Base-by-base conservation (phyloP, 371 early-diverging fungal genomes). In the Cokeromyces recurvatus region DNA sequence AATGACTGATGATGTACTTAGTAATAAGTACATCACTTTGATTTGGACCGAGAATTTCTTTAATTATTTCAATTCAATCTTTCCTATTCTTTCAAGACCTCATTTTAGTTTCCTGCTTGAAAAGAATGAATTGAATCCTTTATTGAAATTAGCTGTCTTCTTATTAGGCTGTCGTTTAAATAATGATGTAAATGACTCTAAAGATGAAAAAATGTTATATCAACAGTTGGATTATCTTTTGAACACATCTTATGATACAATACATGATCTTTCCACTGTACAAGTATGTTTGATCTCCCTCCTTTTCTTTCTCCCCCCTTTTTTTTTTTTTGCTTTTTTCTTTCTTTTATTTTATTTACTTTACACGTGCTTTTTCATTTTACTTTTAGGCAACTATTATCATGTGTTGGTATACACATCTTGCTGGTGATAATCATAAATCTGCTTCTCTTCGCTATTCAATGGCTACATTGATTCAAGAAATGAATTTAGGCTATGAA, bases 381-480 rank as follows among this genome's bases (percentile, higher is more conserved):
- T 19, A 2, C 29, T 35, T 24, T 19, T 53, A 72, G 73, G 66
- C 64, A 1, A 48, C 63, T 14, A 49, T 55, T 5, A 65, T 74
- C 45, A 55, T 69, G 47, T 66, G 66, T 37, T 74, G 74, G 74
- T 64, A 62, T 44, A 43, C 63, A 25, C 63, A 59, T 44, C 39
- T 74, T 25, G 31, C 46, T 20, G 70, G 70, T 24, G 50, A 69
- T 40, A 37, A 55, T n/a, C 42, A 58, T 21, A 53, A 54, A 42
- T 59, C 63, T 38, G 14, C 34, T 14, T 29, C 27, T 0, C 50
- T 67, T 19, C 62, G 63, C n/a, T 57, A 47, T 21, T 45, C 51
- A 31, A 29, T 68, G 5, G 38, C 53, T 32, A 25, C 21, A 11
- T 17, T 45, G 6, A 34, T 63, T 15, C 32, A 44, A 20, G 35